Evolutionary conservation across 2,329 filamentous ascomycete genomes (phyloP), one percentile per base, ranked within the genome.

Genomic region (Shiraia sp.): DNA sequence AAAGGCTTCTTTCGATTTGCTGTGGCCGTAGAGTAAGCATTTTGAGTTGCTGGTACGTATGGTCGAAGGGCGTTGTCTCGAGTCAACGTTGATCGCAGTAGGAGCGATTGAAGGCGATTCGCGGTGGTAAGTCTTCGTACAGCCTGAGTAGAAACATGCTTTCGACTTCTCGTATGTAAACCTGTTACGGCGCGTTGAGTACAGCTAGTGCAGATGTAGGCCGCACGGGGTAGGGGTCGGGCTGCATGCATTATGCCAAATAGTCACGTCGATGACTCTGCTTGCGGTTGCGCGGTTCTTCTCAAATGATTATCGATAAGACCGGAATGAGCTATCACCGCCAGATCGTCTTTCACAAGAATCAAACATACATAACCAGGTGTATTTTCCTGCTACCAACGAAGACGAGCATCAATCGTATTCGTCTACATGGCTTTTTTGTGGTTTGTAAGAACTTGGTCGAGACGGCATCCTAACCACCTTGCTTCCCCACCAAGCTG

Each of bases 1-100:
- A 92, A 83, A 2, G 82, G 81, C 33, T 77, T 61, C 33, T 77
- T 61, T 29, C 53, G 55, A 10, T 36, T 32, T 10, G 45, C 24
- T 3, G 43, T 34, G 17, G 42, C 32, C 10, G 59, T 61, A 44
- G 53, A 63, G 41, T 62, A 65, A n/a, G 40, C 57, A 57, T 62
- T 36, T 34, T 41, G 45, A 10, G 25, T 29, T 14, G 34, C 6
- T 22, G 26, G 22, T 24, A 26, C 26, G 35, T 15, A 10, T 24
- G 37, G 29, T n/a, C 10, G 26, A 22, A 14, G 32, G 27, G 22
- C 34, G 12, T 25, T 35, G 43, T 12, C 34, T 14, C n/a, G 33
- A 30, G 32, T 34, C 39, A 39, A 45, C 23, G 49, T 36, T 28
- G 48, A 27, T 40, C 41, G 47, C 10, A 36, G 19, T 16, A 23